Evolutionary conservation across 2,329 filamentous ascomycete species (phyloP).

Genomic region (Dryadomyces quercivorus): DNA sequence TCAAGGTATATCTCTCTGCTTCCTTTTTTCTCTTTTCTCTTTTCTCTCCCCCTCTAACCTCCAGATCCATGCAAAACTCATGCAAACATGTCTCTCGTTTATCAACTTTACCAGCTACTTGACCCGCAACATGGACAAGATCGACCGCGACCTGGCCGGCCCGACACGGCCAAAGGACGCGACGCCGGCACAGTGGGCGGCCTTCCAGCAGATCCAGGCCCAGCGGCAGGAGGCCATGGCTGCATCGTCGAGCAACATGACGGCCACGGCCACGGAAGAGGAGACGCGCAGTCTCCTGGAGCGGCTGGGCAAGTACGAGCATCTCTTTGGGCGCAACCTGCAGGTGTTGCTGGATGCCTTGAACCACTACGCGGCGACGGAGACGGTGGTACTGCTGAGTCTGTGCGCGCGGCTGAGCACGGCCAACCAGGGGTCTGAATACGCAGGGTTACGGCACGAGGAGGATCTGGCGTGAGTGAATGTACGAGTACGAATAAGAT

Average conservation of each 20-base stretch:
- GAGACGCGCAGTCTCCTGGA: constrained; percentile 50
- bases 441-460: constrained; percentile 45
- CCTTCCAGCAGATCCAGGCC: constrained; percentile 35
- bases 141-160: constrained; percentile 64
- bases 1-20: constrained; percentile 54
- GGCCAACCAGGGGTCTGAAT: constrained; percentile 64
- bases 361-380: constrained; percentile 94
- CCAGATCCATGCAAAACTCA: constrained; percentile 93
- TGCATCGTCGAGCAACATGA: constrained; percentile 20
- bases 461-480: constrained; percentile 20
- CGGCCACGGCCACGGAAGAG: constrained; percentile 21
- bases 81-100: constrained; percentile 92
- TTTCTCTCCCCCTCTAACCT: neutral
- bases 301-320: constrained; percentile 82
- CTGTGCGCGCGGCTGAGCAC: constrained; percentile 74
- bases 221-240: constrained; percentile 22
- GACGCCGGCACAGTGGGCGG: constrained; percentile 47
- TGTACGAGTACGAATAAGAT: neutral
- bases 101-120: constrained; percentile 81
- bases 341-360: constrained; percentile 90
- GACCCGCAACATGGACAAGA: constrained; percentile 69
- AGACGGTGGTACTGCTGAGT: constrained; percentile 87
- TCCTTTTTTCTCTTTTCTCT: neutral
- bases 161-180: constrained; percentile 44
- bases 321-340: constrained; percentile 82